These are phyloP conservation scores for Gracilaria domingensis DNA, from an alignment of 23 red algal species.

Conservation along the genomic window DNA sequence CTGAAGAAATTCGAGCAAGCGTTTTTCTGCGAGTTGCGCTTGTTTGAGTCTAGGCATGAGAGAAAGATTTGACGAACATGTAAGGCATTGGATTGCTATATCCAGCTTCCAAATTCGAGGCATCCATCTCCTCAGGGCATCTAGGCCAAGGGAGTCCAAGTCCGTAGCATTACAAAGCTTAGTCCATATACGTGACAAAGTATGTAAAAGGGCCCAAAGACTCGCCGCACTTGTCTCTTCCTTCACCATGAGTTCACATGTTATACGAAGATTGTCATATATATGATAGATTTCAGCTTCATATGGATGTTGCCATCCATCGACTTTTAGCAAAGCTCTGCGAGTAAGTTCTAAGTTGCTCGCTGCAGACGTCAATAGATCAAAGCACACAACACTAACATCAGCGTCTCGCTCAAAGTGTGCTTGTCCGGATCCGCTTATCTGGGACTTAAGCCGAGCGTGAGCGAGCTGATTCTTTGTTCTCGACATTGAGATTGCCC, in stretches of 20 bases:
- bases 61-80: not conserved
- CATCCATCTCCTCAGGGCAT: not conserved
- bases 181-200: not conserved
- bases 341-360: not conserved
- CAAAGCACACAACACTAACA: conserved; percentile 10
- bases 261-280: not conserved
- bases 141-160: not conserved
- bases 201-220: not conserved
- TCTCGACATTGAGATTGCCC: not conserved
- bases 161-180: not conserved
- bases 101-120: not conserved
- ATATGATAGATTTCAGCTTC: conserved; percentile 18
- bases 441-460: not conserved
- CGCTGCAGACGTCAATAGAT: conserved; percentile 6
- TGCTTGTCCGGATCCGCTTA: not conserved
- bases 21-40: not conserved
- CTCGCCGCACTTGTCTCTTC: not conserved
- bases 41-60: not conserved
- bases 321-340: not conserved
- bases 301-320: not conserved
- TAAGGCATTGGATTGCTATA: not conserved
- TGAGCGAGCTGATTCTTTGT: not conserved
- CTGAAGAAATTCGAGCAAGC: not conserved
- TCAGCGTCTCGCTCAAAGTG: not conserved
- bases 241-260: conserved; percentile 12